Evolutionary conservation across 2,329 filamentous ascomycete species (phyloP).

Genomic region (Colletotrichum horii): DNA sequence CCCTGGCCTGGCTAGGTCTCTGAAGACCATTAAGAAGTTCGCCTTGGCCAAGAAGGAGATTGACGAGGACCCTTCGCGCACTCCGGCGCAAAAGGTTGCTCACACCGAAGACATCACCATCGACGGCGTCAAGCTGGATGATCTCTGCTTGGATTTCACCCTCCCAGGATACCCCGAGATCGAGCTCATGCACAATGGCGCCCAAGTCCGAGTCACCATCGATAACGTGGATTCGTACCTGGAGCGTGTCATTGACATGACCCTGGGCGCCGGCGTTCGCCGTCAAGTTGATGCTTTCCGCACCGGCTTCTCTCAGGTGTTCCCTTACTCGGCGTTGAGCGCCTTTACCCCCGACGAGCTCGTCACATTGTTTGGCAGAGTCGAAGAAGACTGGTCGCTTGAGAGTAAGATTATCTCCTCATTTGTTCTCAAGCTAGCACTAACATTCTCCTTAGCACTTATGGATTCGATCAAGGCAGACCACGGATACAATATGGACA

Average conservation of each 20-base stretch:
- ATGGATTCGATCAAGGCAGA: conserved; percentile 99
- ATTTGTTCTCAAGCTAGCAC: background rate
- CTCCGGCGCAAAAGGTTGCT: conserved; percentile 71
- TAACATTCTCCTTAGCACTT: conserved; percentile 64
- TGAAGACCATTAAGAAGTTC: conserved; percentile 88
- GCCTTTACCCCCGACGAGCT: conserved; percentile 96
- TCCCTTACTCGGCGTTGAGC: conserved; percentile 89
- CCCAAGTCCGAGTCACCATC: conserved; percentile 78
- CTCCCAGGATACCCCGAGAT: conserved; percentile 89
- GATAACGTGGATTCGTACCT: conserved; percentile 91
- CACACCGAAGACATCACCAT: conserved; percentile 74
- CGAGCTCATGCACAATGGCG: conserved; percentile 78
- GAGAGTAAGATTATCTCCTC: conserved; percentile 71
- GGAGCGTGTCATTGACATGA: conserved; percentile 89
- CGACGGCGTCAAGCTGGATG: conserved; percentile 80
- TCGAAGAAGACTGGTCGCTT: conserved; percentile 96
- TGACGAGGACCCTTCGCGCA: conserved; percentile 72
- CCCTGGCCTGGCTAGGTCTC: conserved; percentile 80
- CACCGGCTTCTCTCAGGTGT: conserved; percentile 90
- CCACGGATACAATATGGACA: conserved; percentile 98
- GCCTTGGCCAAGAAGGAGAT: conserved; percentile 82
- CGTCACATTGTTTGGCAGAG: conserved; percentile 90
- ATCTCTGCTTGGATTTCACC: conserved; percentile 92
- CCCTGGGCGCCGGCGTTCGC: conserved; percentile 85
- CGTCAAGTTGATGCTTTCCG: conserved; percentile 92